Base-by-base conservation (phyloP, 2,329 filamentous ascomycete genomes). In the Dendryphion nanum region DNA sequence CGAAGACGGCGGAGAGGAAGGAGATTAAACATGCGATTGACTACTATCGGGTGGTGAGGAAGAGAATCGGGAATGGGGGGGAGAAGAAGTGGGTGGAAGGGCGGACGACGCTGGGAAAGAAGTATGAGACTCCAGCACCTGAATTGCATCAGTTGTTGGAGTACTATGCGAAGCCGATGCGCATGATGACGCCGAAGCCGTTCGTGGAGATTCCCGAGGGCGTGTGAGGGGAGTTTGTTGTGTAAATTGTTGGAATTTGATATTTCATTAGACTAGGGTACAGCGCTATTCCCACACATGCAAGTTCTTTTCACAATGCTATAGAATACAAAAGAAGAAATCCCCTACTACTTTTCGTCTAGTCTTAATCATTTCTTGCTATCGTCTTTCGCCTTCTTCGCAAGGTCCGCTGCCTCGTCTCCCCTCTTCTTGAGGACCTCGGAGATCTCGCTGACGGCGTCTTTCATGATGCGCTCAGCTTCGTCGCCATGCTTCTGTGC, bases 401-500 rank as follows among this genome's bases (percentile, higher is more conserved):
- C 61, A 37, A 64, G 32, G 35, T 57, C 43, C 10, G 53, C 37
- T 17, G 59, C 61, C 47, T 63, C 55, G 15, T 57, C 54, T 13
- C 59, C 48, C 45, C 53, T 60, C 55, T 61, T 63, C 49, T 58
- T 60, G 31, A 65, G 41, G 7, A 65, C 43, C 24, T 63, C 55
- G 4, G 51, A 53, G 28, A 65, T 62, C 50, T 65, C 61, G 3
- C 46, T 48, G 6, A 67, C 50, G 4, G 64, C 83, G 58, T 85
- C 82, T 65, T 81, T 81, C 35, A 86, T 62, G 24, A 89, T 69
- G 63, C 81, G 77, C 70, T 88, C 77, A 2, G 83, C 83, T 61
- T 89, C 82, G 4, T 81, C 73, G 34, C 78, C 80, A 60, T 86
- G 81, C 68, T 86, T 80, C 51, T 83, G 72, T 0, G 81, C 81